Evolutionary conservation across 257 asterid genomes (phyloP), one percentile per base, ranked within the genome.

Genomic region (Solanum pennellii): DNA sequence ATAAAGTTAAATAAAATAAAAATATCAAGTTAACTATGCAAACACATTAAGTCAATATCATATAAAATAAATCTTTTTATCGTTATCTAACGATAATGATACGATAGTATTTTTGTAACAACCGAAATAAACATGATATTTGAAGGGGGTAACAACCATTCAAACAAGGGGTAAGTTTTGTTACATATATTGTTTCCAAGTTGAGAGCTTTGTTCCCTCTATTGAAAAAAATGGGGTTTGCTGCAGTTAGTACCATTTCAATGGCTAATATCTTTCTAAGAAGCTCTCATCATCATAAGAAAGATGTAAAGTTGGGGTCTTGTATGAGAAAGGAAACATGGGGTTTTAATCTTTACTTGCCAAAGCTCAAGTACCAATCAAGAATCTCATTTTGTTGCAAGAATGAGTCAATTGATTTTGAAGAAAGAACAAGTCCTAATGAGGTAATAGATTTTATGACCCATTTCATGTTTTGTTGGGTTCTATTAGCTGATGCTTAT

Each of bases 381-480:
- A 72, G 84, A 85, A 85, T 21, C n/a, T 69, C 66, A 80, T 29
- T 23, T 73, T 83, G 75, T 77, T 69, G 77, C 87, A 83, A 72
- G 39, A 62, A 29, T 47, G 89, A 71, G 25, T 82, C 65, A 9
- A 35, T 87, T 4, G 77, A 37, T 31, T 87, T 83, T 9, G 68
- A 71, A 56, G 89, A 87, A 71, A 87, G 89, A 87, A 49, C 73
- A 23, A 87, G 89, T 45, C 84, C 89, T 14, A 72, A 56, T 71
- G 87, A 87, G 89, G 89, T 87, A 49, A 79, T 9, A 4, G 0
- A 4, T 7, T n/a, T 76, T 0, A n/a, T n/a, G 60, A 6, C 39
- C 2, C 1, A 77, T 77, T 14, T 77, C 60, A 14, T 27, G 35
- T 42, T 73, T 13, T 35, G 21, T 39, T 74, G 47, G 20, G 33